Base-by-base conservation (phyloP, 768 basidiomycete species). In the Termitomyces sp. region DNA sequence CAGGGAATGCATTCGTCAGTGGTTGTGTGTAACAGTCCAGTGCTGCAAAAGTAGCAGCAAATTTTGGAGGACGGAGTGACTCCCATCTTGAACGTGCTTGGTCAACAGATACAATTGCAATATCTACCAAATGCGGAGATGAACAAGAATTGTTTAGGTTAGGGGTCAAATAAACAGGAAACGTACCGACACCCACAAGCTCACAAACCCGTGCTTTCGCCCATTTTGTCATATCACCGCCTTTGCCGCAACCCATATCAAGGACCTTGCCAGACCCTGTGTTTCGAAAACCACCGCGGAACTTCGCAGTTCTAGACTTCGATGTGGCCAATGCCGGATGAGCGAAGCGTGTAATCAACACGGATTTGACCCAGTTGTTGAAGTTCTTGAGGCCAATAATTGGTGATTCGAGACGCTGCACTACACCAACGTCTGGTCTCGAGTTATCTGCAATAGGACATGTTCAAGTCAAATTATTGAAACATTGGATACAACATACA, bases 281-380 rank as follows among this genome's bases (percentile, higher is more conserved):
- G 42, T 67, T 71, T 46, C 74, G 70, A 44, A 63, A 56, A 34
- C 70, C 68, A 26, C 64, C 60, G 31, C 67, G 55, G 46, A 53
- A 56, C 32, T 59, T 59, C 54, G 63, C 58, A 27, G 57, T 16
- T 59, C 48, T 60, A 57, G 76, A 77, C 43, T 71, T 70, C 34
- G 65, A 62, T 18, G 59, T 57, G 34, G 76, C 71, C 37, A 93
- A 78, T 32, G 77, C 86, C 3, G 88, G 86, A 68, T 88, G 86
- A 0, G 89, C 90, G 65, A 92, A 97, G 53, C 90, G 90, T 9
- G 89, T 87, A 67, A 99, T 97, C 60, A 98, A 79, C 18, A 98
- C 95, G 10, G 93, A 94, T 71, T 99, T 99, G 64, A 98, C 89
- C 97, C 97, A 99, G 75, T 99, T 99, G 75, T 99, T 99, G 76